Base-by-base conservation (phyloP, 768 basidiomycete species). In the Tulasnella calospora region DNA sequence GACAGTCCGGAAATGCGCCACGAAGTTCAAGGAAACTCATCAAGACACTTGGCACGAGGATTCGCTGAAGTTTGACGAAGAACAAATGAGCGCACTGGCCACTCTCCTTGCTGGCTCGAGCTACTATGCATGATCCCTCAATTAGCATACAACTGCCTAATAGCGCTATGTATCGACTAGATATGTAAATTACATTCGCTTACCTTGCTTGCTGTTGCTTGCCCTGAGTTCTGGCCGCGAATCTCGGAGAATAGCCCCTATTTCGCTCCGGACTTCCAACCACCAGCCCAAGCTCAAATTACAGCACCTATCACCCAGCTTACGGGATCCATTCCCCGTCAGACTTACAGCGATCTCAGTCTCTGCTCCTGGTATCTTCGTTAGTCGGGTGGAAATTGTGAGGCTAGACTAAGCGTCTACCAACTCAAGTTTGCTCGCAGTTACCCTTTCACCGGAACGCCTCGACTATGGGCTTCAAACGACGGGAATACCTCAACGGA, bases 31-130 rank as follows among this genome's bases (percentile, higher is more conserved):
- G 76, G 81, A 80, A 79, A 82, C 74, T 76, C 84, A 83, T 79
- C 80, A 79, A 77, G 94, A 95, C 84, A 94, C 93, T 17, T 95
- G 94, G 94, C 91, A 93, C 80, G 92, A 93, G 84, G 95, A 97
- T 84, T 90, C 90, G 78, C 92, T 92, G 83, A 89, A 90, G 76
- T 98, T 98, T 84, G 88, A 91, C 36, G 92, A 95, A 74, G 93
- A 96, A 78, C 94, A 97, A 84, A 86, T 96, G 35, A 88, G 89
- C 19, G 91, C 92, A 9, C 86, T 96, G 81, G 94, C 92, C 9
- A 93, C 92, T n/a, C 86, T 95, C 78, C 86, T 96, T 38, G 92
- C 92, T 19, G 95, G 95, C 21, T 94, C 93, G 27, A 92, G 92
- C n/a, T 94, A 94, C 83, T 94, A 92, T 92, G 79, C 81, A 69